phyloP scores from a whole-genome alignment of 1,139 yeast genomes.

The Kurtzmaniella quercitrusa region DNA sequence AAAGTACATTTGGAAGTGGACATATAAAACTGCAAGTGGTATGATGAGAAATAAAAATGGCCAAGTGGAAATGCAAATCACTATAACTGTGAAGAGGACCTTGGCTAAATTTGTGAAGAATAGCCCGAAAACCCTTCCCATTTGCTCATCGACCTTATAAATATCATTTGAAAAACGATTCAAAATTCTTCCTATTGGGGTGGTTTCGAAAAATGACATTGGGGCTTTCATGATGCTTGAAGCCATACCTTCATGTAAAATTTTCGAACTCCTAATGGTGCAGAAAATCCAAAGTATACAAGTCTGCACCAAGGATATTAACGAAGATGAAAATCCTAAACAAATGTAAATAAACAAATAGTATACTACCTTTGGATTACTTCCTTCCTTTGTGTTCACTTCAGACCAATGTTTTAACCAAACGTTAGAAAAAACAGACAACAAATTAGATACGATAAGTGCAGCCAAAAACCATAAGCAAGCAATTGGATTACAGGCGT shows the following conservation, averaged over 20 bases:
- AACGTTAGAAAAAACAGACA: slow-evolving; percentile 15
- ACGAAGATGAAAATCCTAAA: slow-evolving; percentile 18
- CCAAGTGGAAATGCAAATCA: slow-evolving; percentile 8
- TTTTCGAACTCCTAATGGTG: slow-evolving; percentile 18
- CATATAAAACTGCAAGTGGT: slow-evolving; percentile 3
- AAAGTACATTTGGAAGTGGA: slow-evolving; percentile 5
- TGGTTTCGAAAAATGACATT: slow-evolving; percentile 26
- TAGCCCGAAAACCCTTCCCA: slow-evolving; percentile 11
- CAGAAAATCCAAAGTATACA: slow-evolving; percentile 14
- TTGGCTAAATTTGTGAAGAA: slow-evolving; percentile 5
- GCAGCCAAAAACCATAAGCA: slow-evolving; percentile 11
- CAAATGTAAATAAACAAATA: slow-evolving; percentile 28
- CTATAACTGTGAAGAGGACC: slow-evolving; percentile 6
- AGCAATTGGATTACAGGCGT: slow-evolving; percentile 22
- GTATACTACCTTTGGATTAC: slow-evolving; percentile 20
- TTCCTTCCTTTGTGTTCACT: slow-evolving; percentile 22
- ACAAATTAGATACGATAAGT: slow-evolving; percentile 6
- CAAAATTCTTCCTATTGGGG: slow-evolving; percentile 29
- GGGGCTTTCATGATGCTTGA: slow-evolving; percentile 21
- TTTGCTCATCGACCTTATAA: slow-evolving; percentile 20
- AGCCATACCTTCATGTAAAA: slow-evolving; percentile 24
- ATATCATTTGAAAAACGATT: slow-evolving; percentile 66
- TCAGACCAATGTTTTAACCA: slow-evolving; percentile 66
- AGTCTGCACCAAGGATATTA: slow-evolving; percentile 3
- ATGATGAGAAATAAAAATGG: slow-evolving; percentile 6